Percentiles rank a stretch among this genome's conserved stretches.
Evolutionary conservation across 1,284 basidiomycete genomes (phyloP).

Genomic region (Kalmanozyma brasiliensis): DNA sequence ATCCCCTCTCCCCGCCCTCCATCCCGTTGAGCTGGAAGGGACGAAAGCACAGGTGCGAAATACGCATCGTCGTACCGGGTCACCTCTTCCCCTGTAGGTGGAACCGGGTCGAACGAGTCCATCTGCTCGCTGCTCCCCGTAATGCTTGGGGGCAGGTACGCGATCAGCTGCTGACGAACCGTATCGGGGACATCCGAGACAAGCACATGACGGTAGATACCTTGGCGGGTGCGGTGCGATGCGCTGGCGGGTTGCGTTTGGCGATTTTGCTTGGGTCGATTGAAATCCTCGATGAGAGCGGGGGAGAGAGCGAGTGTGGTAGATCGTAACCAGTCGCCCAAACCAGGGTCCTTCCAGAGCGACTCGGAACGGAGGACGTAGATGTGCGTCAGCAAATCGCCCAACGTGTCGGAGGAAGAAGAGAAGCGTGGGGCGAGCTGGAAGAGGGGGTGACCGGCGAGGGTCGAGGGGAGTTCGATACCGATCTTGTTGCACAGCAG

Average conservation of each 20-base stretch:
- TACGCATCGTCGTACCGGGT: constrained; percentile 63
- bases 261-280: constrained; percentile 7
- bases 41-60: constrained; percentile 44
- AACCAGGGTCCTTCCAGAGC: constrained; percentile 61
- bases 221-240: constrained; percentile 36
- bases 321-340: constrained; percentile 51
- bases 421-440: constrained; percentile 22
- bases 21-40: not conserved
- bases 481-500: constrained; percentile 59
- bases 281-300: constrained; percentile 19
- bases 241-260: constrained; percentile 16
- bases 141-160: constrained; percentile 55
- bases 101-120: constrained; percentile 64
- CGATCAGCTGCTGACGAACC: constrained; percentile 58
- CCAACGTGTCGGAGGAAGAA: constrained; percentile 25
- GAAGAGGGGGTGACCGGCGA: constrained; percentile 29
- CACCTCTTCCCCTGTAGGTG: constrained; percentile 37
- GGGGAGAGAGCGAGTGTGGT: constrained; percentile 31
- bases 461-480: constrained; percentile 37
- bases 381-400: constrained; percentile 57
- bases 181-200: constrained; percentile 64
- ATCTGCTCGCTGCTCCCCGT: constrained; percentile 49
- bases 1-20: constrained; percentile 17
- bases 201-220: constrained; percentile 64
- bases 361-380: constrained; percentile 60